A percentile compares a stretch with the other conserved stretches of the same genome.
These are phyloP conservation scores for Tuber magnatum DNA, from an alignment of 495 filamentous ascomycete species.

Conservation along the genomic window DNA sequence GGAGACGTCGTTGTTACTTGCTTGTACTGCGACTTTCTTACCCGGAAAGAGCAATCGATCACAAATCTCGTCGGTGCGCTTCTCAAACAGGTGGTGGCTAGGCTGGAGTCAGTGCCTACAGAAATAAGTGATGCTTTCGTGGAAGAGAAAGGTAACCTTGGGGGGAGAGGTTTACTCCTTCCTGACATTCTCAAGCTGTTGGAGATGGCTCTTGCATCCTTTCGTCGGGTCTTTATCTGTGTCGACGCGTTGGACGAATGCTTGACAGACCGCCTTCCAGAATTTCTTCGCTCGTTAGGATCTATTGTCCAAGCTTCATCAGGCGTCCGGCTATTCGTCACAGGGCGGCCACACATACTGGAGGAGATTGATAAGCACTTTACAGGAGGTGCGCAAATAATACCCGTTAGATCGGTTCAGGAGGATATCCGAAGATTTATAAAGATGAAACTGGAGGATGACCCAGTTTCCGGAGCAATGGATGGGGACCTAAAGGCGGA, in stretches of 20 bases:
- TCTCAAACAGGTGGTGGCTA: background rate
- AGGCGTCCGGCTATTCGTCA: background rate
- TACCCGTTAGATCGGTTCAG: background rate
- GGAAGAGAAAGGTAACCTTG: background rate
- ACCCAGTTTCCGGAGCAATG: background rate
- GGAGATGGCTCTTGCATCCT: background rate
- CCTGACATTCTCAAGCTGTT: background rate
- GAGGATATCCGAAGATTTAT: background rate
- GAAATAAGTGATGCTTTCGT: background rate
- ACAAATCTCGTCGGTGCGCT: background rate
- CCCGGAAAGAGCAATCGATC: background rate
- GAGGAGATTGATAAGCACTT: background rate
- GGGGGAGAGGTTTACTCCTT: background rate
- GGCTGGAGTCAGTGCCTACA: background rate
- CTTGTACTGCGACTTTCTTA: background rate
- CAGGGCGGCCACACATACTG: background rate
- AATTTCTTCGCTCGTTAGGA: background rate
- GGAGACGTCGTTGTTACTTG: background rate
- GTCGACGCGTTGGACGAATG: background rate
- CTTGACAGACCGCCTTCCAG: background rate
- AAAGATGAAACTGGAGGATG: background rate
- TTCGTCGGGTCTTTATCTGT: background rate
- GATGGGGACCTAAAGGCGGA: background rate
- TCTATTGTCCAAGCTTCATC: background rate
- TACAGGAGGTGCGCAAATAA: background rate